A percentile compares a stretch with the other conserved stretches of the same genome.
These are phyloP conservation scores for Wolfiporia cocos DNA, from an alignment of 1,284 basidiomycete species.

Conservation along the genomic window DNA sequence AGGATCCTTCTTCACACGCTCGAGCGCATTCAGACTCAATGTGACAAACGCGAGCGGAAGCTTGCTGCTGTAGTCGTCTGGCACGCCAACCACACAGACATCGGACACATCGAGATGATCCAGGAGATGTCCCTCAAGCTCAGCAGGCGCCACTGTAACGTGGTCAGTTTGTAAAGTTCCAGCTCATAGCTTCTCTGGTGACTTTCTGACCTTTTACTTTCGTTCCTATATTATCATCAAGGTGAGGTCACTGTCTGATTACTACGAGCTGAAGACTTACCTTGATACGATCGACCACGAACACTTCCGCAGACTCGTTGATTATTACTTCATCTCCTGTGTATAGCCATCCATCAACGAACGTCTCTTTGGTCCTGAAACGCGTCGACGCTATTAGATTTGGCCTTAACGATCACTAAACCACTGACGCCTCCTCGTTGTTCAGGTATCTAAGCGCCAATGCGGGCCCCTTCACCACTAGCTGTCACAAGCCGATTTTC, in stretches of 20 bases:
- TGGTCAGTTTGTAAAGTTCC: background rate
- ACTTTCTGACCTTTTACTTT: constrained; percentile 16
- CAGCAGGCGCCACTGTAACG: no score
- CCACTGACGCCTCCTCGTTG: constrained; percentile 43
- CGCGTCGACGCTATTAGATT: no score
- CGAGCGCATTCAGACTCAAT: constrained; percentile 11
- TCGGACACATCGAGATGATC: constrained; percentile 54
- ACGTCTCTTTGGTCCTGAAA: constrained; percentile 36
- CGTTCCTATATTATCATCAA: constrained; percentile 6
- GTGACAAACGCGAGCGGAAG: constrained; percentile 37
- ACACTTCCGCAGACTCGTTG: constrained; percentile 32
- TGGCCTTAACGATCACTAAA: no score
- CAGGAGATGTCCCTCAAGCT: constrained; percentile 58
- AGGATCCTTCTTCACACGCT: constrained; percentile 9
- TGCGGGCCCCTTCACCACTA: constrained; percentile 34
- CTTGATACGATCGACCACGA: constrained; percentile 40
- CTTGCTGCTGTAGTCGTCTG: constrained; percentile 73
- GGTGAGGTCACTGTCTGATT: background rate
- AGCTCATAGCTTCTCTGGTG: background rate
- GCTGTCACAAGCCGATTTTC: no score
- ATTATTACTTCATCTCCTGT: constrained; percentile 40
- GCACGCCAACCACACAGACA: constrained; percentile 63
- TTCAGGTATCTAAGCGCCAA: constrained; percentile 37
- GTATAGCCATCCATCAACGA: constrained; percentile 36
- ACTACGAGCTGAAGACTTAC: constrained; percentile 13